Percentiles rank a stretch among this genome's conserved stretches.
These are phyloP conservation scores for Saccharata proteae DNA, from an alignment of 2,329 filamentous ascomycete genomes.

Conservation along the genomic window DNA sequence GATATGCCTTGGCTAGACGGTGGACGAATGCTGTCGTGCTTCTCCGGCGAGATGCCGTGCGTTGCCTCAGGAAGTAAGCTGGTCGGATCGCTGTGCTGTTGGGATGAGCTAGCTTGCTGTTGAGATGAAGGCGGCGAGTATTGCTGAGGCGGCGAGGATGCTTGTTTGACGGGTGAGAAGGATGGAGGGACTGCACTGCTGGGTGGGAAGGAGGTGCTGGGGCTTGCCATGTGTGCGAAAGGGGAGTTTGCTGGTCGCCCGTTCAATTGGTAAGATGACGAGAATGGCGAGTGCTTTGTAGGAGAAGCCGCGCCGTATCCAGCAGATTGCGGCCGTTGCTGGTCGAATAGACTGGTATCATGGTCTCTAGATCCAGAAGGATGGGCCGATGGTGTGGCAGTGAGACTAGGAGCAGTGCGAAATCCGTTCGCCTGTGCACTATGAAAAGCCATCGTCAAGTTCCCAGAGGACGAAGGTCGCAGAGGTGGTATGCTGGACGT, in stretches of 20 bases:
- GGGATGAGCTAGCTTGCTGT: conserved; percentile 13
- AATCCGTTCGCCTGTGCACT: no score
- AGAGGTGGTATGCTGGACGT: conserved; percentile 3
- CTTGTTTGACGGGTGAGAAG: conserved; percentile 27
- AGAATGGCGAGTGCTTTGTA: conserved; percentile 22
- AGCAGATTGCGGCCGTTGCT: conserved; percentile 30
- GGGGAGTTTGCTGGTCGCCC: conserved; percentile 18
- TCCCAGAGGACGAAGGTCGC: background rate
- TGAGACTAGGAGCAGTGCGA: no score
- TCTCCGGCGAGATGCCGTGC: conserved; percentile 34
- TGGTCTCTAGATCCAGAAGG: no score
- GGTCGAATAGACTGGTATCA: conserved; percentile 23
- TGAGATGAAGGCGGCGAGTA: conserved; percentile 18
- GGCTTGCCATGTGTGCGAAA: conserved; percentile 27
- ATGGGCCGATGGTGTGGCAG: no score
- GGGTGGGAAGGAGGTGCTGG: conserved; percentile 34
- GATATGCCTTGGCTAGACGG: conserved; percentile 20
- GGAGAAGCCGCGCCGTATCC: conserved; percentile 15
- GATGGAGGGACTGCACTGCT: conserved; percentile 19
- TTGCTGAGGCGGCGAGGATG: conserved; percentile 25
- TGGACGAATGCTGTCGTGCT: conserved; percentile 28
- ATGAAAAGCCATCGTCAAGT: no score
- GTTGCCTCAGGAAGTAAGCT: conserved; percentile 23
- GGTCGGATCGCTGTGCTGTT: conserved; percentile 16
- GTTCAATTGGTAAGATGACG: conserved; percentile 22